Conservation (phyloP, 2,329 filamentous ascomycete genomes). For the Stagonosporopsis tanaceti region DNA sequence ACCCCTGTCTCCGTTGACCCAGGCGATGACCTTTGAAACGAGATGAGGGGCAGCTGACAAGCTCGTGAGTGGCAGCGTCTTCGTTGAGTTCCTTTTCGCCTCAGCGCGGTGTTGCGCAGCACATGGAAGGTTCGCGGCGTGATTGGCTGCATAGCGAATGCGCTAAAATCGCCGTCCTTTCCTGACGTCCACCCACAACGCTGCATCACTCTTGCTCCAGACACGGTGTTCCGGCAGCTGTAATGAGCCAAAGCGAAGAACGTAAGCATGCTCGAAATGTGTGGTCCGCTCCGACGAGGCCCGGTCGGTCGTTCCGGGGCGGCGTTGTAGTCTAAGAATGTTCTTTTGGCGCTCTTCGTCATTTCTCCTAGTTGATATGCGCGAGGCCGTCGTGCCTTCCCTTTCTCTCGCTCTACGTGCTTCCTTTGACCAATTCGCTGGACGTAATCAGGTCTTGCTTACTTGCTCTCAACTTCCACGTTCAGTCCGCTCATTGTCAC, state of each 20-base stretch:
- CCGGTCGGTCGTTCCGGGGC: constrained; percentile 16
- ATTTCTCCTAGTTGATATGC: constrained; percentile 18
- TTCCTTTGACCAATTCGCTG: constrained; percentile 17
- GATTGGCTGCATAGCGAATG: constrained; percentile 31
- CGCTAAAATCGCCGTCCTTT: constrained; percentile 34
- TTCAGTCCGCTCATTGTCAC: constrained; percentile 7
- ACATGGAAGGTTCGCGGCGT: constrained; percentile 20
- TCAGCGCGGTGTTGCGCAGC: constrained; percentile 25
- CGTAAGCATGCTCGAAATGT: constrained; percentile 18
- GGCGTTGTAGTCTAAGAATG: constrained; percentile 21
- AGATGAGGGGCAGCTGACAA: constrained; percentile 41
- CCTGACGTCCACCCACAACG: constrained; percentile 41
- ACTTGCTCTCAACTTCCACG: constrained; percentile 14
- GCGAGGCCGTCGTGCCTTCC: constrained; percentile 32
- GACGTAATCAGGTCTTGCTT: constrained; percentile 12
- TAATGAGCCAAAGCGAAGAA: constrained; percentile 31
- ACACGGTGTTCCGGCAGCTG: constrained; percentile 28
- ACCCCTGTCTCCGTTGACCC: constrained; percentile 15
- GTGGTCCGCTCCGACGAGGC: constrained; percentile 25
- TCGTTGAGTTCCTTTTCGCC: constrained; percentile 20
- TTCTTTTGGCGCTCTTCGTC: constrained; percentile 26
- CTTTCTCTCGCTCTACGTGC: constrained; percentile 19
- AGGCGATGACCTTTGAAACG: constrained; percentile 24
- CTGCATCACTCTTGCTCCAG: constrained; percentile 34
- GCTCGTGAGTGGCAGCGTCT: constrained; percentile 33